Conservation (phyloP, 352 stramenopile species). For the Globisporangium nagaii region DNA sequence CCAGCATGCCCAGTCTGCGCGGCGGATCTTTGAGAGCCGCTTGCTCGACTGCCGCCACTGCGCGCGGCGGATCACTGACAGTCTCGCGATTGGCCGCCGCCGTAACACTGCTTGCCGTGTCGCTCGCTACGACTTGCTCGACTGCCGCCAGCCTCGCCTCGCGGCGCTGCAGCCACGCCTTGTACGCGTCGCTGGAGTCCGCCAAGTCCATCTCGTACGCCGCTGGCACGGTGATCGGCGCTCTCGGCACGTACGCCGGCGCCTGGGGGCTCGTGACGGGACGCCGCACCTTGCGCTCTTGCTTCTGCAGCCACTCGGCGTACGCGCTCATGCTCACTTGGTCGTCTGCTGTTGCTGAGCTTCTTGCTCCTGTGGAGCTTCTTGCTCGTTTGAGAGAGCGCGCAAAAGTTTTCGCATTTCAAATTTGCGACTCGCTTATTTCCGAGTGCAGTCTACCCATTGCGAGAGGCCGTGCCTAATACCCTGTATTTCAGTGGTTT, state of each 20-base stretch:
- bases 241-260: background rate
- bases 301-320: conserved; percentile 35
- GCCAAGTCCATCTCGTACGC: conserved; percentile 4
- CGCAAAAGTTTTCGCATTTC: background rate
- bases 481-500: too few relatives aligned
- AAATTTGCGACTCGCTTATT: too few relatives aligned
- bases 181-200: conserved; percentile 6
- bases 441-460: too few relatives aligned
- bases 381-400: background rate
- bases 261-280: background rate
- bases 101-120: too few relatives aligned
- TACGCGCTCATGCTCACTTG: conserved; percentile 18
- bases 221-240: background rate
- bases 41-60: too few relatives aligned
- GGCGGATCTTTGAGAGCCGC: too few relatives aligned
- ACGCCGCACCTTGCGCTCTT: conserved; percentile 22
- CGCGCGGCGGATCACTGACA: too few relatives aligned
- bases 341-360: background rate
- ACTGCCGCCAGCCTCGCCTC: background rate
- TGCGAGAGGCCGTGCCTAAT: too few relatives aligned
- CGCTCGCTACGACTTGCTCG: background rate
- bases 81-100: too few relatives aligned
- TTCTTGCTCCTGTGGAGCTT: background rate
- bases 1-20: too few relatives aligned
- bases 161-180: conserved; percentile 5